phyloP scores from a whole-genome alignment of 2,329 filamentous ascomycete genomes.

The Alternaria sp. region DNA sequence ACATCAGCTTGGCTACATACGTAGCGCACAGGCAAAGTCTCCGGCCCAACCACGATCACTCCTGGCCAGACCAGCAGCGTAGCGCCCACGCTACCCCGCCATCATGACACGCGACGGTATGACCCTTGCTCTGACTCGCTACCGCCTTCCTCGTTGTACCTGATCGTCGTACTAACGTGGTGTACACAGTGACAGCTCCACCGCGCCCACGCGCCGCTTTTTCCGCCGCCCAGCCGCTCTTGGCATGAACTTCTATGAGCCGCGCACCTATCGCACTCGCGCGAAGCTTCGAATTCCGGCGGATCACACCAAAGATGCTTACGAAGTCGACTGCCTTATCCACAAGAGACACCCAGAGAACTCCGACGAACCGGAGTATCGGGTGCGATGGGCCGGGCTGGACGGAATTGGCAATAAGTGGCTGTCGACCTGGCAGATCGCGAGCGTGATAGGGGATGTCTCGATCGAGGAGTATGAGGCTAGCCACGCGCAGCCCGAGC shows the following conservation, averaged over 20 bases:
- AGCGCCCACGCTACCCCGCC: not conserved
- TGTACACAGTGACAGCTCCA: not conserved
- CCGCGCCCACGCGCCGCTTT: not conserved
- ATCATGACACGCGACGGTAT: not conserved
- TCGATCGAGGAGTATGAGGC: not conserved
- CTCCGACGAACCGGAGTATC: not conserved
- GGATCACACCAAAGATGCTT: not conserved
- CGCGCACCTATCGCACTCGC: not conserved
- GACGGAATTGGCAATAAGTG: not conserved
- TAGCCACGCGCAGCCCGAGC: not conserved
- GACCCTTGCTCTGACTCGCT: not conserved
- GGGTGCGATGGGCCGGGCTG: not conserved
- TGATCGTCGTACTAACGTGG: not conserved
- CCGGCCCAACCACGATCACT: not conserved
- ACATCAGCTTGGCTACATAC: not conserved
- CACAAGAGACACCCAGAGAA: not conserved
- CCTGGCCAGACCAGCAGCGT: not conserved
- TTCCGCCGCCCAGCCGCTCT: not conserved
- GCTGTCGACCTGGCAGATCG: not conserved
- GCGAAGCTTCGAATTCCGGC: not conserved
- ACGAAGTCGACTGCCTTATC: not conserved
- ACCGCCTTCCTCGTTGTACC: not conserved
- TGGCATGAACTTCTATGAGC: not conserved
- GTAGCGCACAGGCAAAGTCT: not conserved
- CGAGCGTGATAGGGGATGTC: not conserved